Base-by-base conservation (phyloP, 805 yeast species). In the Ogataea philodendri region DNA sequence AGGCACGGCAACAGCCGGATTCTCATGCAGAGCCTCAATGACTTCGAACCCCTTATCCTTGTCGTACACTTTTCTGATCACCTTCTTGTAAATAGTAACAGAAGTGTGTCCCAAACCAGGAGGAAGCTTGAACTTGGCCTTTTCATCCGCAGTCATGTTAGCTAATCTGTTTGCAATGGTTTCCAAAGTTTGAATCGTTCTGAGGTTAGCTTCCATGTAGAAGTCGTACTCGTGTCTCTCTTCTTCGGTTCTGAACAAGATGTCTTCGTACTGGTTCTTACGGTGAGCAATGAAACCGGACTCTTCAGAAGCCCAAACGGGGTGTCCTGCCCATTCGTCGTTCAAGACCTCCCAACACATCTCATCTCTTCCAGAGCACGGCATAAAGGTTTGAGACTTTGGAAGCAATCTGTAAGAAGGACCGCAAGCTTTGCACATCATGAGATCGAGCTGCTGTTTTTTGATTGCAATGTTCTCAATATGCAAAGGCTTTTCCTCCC, bases 241-340 rank as follows among this genome's bases (percentile, higher is more conserved):
- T 59, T 93, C 98, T 62, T 93, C 98, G 40, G 89, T 86, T 58
- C 95, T 82, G 67, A 88, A 89, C 36, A 93, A 65, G 32, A 93
- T 85, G 60, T 93, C 99, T 62, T 93, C 99, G 59, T 90, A 93
- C 65, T 93, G 98, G 58, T 93, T 93, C 63, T 93, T 93, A 47
- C 97, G 78, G 60, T 93, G 99, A n/a, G 98, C 96, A 57, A 93
- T 89, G 53, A 90, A 93, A 0, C 98, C 99, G 9, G 96, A 85
- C 60, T 93, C 99, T 60, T 93, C 99, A 0, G 97, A 90, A 4
- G 97, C 98, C 99, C 99, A 93, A n/a, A 96, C 94, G 15, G 99
- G 99, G 62, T 93, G 97, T 5, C 97, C 96, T 22, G 93, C 97
- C 97, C 97, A 93, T 62, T 90, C 97, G 60, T 93, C 98, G 61